A percentile compares a stretch with the other conserved stretches of the same genome.
Evolutionary conservation across 805 yeast genomes (phyloP).

Genomic region (Lipomyces orientalis): DNA sequence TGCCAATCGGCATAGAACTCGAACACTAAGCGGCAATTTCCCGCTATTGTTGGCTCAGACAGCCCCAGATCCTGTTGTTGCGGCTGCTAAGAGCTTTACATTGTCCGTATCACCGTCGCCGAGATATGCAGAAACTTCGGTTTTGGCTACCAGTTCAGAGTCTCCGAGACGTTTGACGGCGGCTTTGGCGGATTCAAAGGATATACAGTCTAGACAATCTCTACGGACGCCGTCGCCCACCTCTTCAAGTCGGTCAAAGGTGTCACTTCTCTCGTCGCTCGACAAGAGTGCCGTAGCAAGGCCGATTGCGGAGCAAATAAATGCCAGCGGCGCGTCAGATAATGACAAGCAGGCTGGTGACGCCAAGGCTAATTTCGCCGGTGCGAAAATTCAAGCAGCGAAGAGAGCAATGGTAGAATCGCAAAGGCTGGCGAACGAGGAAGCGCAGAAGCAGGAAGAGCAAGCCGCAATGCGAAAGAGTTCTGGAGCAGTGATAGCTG

Average conservation of each 20-base stretch:
- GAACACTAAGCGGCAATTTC: neutral
- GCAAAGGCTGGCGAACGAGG: neutral
- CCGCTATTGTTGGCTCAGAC: neutral
- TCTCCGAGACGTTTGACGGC: neutral
- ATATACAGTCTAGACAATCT: neutral
- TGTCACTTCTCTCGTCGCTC: neutral
- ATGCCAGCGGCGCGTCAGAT: neutral
- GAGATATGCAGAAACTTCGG: neutral
- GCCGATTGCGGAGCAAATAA: neutral
- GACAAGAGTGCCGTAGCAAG: neutral
- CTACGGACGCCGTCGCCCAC: slow-evolving; percentile 5
- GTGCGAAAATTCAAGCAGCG: neutral
- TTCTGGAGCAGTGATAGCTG: slow-evolving; percentile 4
- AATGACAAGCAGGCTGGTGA: neutral
- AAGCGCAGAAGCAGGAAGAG: neutral
- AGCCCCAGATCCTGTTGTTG: neutral
- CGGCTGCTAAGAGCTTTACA: slow-evolving; percentile 2
- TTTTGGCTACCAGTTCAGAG: neutral
- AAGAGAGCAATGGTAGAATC: neutral
- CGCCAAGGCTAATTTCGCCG: neutral
- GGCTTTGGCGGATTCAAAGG: neutral
- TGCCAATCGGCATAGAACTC: neutral
- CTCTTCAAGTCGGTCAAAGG: neutral
- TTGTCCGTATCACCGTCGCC: neutral
- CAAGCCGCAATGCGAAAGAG: neutral